Conservation (phyloP, 768 basidiomycete genomes). For the Boletus rubropictus region DNA sequence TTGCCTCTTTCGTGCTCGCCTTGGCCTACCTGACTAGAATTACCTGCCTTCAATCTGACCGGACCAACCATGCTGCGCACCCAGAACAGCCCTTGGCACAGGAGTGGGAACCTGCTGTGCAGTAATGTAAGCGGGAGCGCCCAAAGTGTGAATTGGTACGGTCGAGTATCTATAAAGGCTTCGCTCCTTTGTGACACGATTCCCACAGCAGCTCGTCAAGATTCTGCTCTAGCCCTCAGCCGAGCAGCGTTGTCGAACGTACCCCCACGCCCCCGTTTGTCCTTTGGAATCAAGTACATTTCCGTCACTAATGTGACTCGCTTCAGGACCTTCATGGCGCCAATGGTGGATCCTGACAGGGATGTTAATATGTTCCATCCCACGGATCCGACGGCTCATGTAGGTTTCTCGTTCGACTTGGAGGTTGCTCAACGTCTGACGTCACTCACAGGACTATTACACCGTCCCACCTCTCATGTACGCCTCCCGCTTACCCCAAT, state of each 20-base stretch:
- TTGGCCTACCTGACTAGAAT: background rate
- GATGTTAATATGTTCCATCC: background rate
- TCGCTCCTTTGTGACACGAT: constrained; percentile 4
- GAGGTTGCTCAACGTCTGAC: constrained; percentile 1
- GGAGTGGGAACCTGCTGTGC: constrained; percentile 18
- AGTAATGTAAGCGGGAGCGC: background rate
- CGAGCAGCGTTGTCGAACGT: background rate
- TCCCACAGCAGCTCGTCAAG: constrained; percentile 5
- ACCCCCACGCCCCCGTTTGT: constrained; percentile 6
- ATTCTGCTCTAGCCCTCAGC: background rate
- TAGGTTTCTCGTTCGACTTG: constrained; percentile 2
- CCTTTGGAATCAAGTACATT: background rate
- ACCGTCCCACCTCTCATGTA: background rate
- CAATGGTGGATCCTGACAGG: background rate
- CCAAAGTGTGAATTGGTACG: constrained; percentile 11
- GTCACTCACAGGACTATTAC: constrained; percentile 10
- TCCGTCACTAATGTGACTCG: background rate
- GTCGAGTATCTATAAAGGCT: constrained; percentile 10
- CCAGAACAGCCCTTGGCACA: constrained; percentile 18
- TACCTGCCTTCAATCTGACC: background rate
- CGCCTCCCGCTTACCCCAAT: background rate
- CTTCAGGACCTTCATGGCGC: constrained; percentile 6
- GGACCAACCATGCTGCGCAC: constrained; percentile 1
- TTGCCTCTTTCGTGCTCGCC: background rate
- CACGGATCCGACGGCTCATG: background rate